phyloP scores from a whole-genome alignment of 805 yeast genomes.

The Lipomyces japonicus region DNA sequence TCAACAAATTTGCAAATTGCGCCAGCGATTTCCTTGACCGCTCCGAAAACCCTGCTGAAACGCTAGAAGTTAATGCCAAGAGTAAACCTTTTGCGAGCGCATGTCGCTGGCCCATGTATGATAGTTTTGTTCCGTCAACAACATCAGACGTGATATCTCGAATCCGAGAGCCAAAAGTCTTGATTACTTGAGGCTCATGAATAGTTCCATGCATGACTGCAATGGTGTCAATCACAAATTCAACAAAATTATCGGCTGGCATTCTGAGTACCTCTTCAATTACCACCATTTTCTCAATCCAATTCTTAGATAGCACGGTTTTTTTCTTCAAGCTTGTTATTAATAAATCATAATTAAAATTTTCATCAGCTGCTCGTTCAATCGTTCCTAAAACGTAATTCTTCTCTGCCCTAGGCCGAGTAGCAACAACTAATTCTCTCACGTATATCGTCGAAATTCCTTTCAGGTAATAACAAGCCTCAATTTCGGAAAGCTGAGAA shows the following conservation, averaged over 20 bases:
- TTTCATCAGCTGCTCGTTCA: constrained; percentile 1
- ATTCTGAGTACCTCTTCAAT: constrained; percentile 21
- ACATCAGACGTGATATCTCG: constrained; percentile 8
- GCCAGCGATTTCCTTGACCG: constrained; percentile 4
- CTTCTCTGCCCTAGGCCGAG: not conserved
- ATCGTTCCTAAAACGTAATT: constrained; percentile 7
- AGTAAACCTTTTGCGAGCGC: constrained; percentile 11
- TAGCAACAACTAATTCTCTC: constrained; percentile 10
- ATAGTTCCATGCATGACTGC: constrained; percentile 1
- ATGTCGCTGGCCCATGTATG: constrained; percentile 2
- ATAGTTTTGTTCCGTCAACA: constrained; percentile 14
- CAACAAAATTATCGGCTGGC: constrained; percentile 17
- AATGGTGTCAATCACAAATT: constrained; percentile 2
- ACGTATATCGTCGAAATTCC: constrained; percentile 3
- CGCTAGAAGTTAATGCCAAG: not conserved
- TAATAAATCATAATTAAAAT: constrained; percentile 16
- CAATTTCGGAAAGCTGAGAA: constrained; percentile 8
- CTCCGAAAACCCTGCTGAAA: constrained; percentile 7
- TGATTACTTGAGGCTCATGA: not conserved
- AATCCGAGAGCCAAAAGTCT: not conserved
- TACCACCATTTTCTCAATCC: constrained; percentile 14
- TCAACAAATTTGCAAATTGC: constrained; percentile 7
- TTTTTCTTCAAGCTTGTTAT: constrained; percentile 3
- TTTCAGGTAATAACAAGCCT: constrained; percentile 1
- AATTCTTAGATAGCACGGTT: not conserved